Evolutionary conservation across 805 yeast species (phyloP), one percentile per base, ranked within the genome.

Genomic region (Lachancea sp.): DNA sequence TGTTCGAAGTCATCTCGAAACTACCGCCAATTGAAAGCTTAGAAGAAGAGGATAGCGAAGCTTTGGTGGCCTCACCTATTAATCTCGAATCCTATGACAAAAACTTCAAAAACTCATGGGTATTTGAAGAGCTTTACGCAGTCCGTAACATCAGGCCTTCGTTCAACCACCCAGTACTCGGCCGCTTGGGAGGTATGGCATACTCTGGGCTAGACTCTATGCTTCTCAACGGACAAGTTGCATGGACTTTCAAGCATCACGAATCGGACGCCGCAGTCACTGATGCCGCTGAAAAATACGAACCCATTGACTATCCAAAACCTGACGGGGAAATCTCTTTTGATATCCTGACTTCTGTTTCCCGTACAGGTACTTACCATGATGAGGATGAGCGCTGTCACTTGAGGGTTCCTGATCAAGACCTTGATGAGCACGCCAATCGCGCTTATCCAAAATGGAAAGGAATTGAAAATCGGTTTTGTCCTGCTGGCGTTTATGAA

Each of bases 401-500:
- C 69, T 73, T 93, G 58, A 70, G 93, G 53, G 57, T 78, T n/a
- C 75, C 79, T 10, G 72, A 75, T 10, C 87, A 82, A 62, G 81
- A 82, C 56, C 59, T 76, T 54, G 70, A 74, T 20, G 70, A 75
- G 53, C 96, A 91, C 65, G 79, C 95, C 0, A 73, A 74, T 34
- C 67, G 63, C 12, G 70, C 88, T 20, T 93, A 77, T 67, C 89
- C 91, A 11, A 79, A 74, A 52, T 93, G 70, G 69, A 72, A 85
- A 63, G 99, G 99, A 17, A 73, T 93, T 17, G 99, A 93, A 65
- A 82, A 79, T 59, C 72, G 95, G 50, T 93, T 93, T 71, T 93
- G 99, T 60, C 99, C 99, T 3, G 99, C 99, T 18, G 99, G 99
- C 19, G 99, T 93, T 11, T 93, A 93, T 65, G 99, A 93, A 68